Evolutionary conservation across 1,284 basidiomycete species (phyloP), one percentile per base, ranked within the genome.

Genomic region (Termitomyces sp.): DNA sequence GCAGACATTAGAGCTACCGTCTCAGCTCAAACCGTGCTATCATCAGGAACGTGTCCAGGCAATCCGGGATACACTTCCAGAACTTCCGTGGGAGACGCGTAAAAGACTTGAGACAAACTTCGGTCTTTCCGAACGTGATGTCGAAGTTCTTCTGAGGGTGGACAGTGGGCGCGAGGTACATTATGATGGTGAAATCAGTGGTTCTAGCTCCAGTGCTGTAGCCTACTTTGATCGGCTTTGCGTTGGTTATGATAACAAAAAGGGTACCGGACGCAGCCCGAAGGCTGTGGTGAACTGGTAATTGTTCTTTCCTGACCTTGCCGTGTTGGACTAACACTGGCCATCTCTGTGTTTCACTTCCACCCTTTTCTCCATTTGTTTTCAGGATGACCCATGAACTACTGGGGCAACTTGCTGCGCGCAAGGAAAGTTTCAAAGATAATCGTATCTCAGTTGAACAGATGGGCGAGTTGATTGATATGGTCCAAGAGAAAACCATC

Each of bases 261-360:
- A 47, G 24, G 46, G 40, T 30, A 51, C 50, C 33, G 77, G 76
- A 8, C 75, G 86, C 48, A 79, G 87, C 57, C 79, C 88, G 1
- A 88, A 87, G 64, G 73, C 80, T 4, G 90, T 86, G 5, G 80
- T 88, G 28, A 98, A 98, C 67, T 98, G 94, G 95, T 94, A 53
- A 43, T 64, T 67, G 34, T 19, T 36, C 19, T 10, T n/a, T 43
- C 10, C 34, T 40, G 5, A 10, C 45, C 17, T 24, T 33, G 31
- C 26, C 21, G 31, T 40, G 34, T 26, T 24, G 26, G 41, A 40
- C 36, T 51, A 28, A 53, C 51, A 6, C n/a, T n/a, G n/a, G n/a
- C n/a, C 33, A 24, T 4, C 26, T 40, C 12, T 26, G 43, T 39
- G 48, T 21, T 42, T 58, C 28, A 50, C 17, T 24, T 50, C 24